These are phyloP conservation scores for Naganishia albida DNA, from an alignment of 1,284 basidiomycete species.

Conservation along the genomic window DNA sequence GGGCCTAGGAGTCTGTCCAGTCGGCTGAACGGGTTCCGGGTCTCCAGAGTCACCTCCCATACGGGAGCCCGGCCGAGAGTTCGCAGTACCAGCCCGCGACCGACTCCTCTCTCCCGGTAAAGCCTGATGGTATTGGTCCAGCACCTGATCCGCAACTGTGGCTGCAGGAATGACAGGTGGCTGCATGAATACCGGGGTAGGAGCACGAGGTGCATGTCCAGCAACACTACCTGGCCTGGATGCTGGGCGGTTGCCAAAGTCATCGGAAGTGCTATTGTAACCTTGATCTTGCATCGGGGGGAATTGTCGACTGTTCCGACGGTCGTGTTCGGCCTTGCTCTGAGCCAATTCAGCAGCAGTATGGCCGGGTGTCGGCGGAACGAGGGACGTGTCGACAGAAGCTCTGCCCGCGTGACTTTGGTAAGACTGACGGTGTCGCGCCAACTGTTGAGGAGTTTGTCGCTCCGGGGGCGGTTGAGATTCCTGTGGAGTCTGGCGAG, in stretches of 20 bases:
- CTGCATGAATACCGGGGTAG: conserved; percentile 67
- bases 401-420: conserved; percentile 29
- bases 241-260: conserved; percentile 71
- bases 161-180: conserved; percentile 60
- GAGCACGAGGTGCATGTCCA: conserved; percentile 47
- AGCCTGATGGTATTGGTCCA: conserved; percentile 76
- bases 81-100: conserved; percentile 51
- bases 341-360: conserved; percentile 53
- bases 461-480: conserved; percentile 1
- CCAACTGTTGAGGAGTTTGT: conserved; percentile 14
- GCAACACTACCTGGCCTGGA: conserved; percentile 64
- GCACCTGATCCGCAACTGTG: conserved; percentile 66
- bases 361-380: conserved; percentile 52
- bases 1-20: conserved; percentile 52
- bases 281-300: conserved; percentile 52
- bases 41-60: conserved; percentile 29
- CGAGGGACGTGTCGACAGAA: conserved; percentile 47
- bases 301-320: conserved; percentile 40
- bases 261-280: conserved; percentile 59
- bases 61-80: conserved; percentile 34
- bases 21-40: conserved; percentile 36
- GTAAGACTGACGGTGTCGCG: conserved; percentile 36
- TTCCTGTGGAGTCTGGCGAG: conserved; percentile 11
- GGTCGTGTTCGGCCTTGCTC: conserved; percentile 53
- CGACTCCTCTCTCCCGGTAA: conserved; percentile 73